Evolutionary conservation across 2,329 filamentous ascomycete genomes (phyloP), one percentile per base, ranked within the genome.

Genomic region (Tolypocladium inflatum): DNA sequence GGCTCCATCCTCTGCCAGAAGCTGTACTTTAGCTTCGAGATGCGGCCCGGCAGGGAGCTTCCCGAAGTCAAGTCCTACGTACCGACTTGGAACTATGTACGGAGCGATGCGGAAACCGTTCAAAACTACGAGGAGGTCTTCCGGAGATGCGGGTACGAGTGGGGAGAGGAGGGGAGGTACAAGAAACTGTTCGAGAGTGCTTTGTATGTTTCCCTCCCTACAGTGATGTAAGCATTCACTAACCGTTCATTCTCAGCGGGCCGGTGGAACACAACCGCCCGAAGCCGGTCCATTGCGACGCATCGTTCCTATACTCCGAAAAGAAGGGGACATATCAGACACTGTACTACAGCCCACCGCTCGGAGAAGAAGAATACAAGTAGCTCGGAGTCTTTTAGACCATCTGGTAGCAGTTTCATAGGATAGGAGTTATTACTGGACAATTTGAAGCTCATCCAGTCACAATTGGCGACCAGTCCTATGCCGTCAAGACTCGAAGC

Each of bases 11-110:
- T 57, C 1, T 55, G 42, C 43, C 59, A 61, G 41, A 61, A 55
- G 52, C 19, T 58, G 15, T 62, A 62, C 48, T 62, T 62, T 33
- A 53, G 57, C 57, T 56, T 62, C 21, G 61, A 62, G 56, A 41
- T 62, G 38, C 26, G 51, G 33, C 61, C 61, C 0, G 56, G 57
- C 33, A 51, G 8, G 38, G 55, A 59, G n/a, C n/a, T 61, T 1
- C 61, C 61, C 41, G 52, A 58, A n/a, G 59, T 62, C 2, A 62
- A 62, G 55, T 56, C 55, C 0, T 61, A 62, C 48, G 10, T 60
- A 33, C 61, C 60, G 10, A 62, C 55, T 0, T 61, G 61, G 60
- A 60, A 59, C 35, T 63, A 63, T 43, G 57, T 60, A 7, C 58
- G 58, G 10, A 60, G 43, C 57, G 61, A 63, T 30, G 57, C 54